Conservation (phyloP, 108 stramenopile genomes). For the Nannochloropsis oceanica region DNA sequence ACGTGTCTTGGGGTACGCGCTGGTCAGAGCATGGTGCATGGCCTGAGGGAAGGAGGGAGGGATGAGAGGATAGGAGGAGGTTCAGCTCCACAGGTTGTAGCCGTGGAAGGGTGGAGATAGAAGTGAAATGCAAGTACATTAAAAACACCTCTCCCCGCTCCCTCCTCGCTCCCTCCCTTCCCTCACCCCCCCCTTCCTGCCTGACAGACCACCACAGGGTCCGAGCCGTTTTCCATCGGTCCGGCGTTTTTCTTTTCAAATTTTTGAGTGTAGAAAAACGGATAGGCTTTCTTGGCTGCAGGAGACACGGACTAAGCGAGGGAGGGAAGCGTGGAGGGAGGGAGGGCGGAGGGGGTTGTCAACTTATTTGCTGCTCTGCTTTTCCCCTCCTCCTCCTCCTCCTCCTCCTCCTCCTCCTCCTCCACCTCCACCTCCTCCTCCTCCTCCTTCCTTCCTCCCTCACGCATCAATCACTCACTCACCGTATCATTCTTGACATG, state of each 20-base stretch:
- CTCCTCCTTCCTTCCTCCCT: background rate
- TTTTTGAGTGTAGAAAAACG: background rate
- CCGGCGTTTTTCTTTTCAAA: background rate
- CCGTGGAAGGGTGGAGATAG: background rate
- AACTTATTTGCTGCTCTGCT: background rate
- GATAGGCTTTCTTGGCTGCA: background rate
- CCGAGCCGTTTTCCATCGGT: background rate
- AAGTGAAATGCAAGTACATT: background rate
- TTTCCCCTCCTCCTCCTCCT: background rate
- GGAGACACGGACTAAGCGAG: background rate
- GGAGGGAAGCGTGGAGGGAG: background rate
- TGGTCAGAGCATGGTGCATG: background rate
- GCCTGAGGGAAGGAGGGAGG: background rate
- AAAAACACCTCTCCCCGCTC: background rate
- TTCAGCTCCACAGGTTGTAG: too few species aligned
- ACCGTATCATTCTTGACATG: too few species aligned
- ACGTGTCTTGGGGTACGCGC: background rate
- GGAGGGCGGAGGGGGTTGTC: background rate
- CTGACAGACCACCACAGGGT: background rate
- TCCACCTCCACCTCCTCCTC: background rate
- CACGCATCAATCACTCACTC: background rate
- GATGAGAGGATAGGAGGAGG: too few species aligned
- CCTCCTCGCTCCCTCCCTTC: background rate
- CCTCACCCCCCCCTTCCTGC: background rate
- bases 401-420: background rate